Conservation (phyloP, 2,329 filamentous ascomycete species). For the Fusarium dimerum region DNA sequence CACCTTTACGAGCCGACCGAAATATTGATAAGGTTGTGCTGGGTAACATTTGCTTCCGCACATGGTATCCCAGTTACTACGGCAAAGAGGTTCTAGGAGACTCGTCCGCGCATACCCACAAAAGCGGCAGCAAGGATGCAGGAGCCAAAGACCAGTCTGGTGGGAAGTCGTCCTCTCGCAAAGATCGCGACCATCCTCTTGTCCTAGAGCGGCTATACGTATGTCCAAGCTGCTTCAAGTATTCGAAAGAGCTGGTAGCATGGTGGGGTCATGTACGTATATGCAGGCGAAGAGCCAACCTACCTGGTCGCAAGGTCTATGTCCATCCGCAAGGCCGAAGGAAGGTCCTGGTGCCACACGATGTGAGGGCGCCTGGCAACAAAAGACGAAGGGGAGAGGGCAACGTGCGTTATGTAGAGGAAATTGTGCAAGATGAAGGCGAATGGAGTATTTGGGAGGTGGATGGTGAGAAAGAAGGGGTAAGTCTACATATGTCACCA, state of each 20-base stretch:
- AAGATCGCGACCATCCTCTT: slow-evolving; percentile 38
- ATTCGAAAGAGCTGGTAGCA: slow-evolving; percentile 64
- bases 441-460: slow-evolving; percentile 90
- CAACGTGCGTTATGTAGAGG: slow-evolving; percentile 41
- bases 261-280: slow-evolving; percentile 60
- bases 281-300: slow-evolving; percentile 52
- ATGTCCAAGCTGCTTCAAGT: slow-evolving; percentile 93
- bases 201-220: slow-evolving; percentile 75
- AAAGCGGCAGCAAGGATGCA: slow-evolving; percentile 31
- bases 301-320: slow-evolving; percentile 76
- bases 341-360: slow-evolving; percentile 40
- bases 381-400: slow-evolving; percentile 42
- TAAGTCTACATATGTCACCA: slow-evolving; percentile 38
- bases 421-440: slow-evolving; percentile 58
- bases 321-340: slow-evolving; percentile 53
- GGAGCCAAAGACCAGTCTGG: slow-evolving; percentile 29
- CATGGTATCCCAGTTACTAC: slow-evolving; percentile 94
- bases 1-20: slow-evolving; percentile 55
- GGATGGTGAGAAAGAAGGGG: slow-evolving; percentile 82
- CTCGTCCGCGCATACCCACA: slow-evolving; percentile 33
- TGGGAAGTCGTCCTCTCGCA: slow-evolving; percentile 33
- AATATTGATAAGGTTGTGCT: slow-evolving; percentile 88
- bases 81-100: slow-evolving; percentile 68
- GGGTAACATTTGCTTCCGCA: slow-evolving; percentile 79
- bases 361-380: slow-evolving; percentile 32